phyloP scores from a whole-genome alignment of 441 rosid species.

The Croton setiger region DNA sequence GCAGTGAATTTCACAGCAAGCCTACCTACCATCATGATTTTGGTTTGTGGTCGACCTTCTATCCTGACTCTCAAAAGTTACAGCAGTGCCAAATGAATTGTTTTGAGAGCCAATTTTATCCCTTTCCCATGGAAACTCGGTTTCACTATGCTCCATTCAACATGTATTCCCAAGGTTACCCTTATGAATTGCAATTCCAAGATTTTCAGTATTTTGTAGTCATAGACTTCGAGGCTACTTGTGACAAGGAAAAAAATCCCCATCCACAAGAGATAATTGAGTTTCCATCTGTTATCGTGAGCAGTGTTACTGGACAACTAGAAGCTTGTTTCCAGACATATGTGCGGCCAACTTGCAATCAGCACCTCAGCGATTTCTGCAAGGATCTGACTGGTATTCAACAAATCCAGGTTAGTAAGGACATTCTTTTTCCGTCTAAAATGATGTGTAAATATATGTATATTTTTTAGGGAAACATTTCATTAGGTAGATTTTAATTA shows the following conservation, averaged over 20 bases:
- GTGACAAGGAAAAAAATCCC: constrained; percentile 57
- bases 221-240: constrained; percentile 76
- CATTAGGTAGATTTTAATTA: not conserved
- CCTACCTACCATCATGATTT: constrained; percentile 38
- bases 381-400: constrained; percentile 73
- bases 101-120: constrained; percentile 40
- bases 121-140: constrained; percentile 37
- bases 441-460: not conserved
- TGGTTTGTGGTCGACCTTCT: constrained; percentile 40
- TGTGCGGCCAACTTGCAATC: constrained; percentile 67
- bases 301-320: constrained; percentile 53
- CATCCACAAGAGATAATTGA: constrained; percentile 78
- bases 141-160: constrained; percentile 36
- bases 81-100: constrained; percentile 37
- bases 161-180: constrained; percentile 31
- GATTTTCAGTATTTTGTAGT: constrained; percentile 69
- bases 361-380: constrained; percentile 58
- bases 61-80: constrained; percentile 39
- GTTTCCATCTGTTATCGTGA: constrained; percentile 70
- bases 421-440: constrained; percentile 1
- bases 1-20: constrained; percentile 34
- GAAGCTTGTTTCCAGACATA: constrained; percentile 67
- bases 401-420: constrained; percentile 50
- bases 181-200: constrained; percentile 43
- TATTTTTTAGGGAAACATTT: not conserved